These are phyloP conservation scores for Tricholoma furcatifolium DNA, from an alignment of 768 basidiomycete species.

Conservation along the genomic window DNA sequence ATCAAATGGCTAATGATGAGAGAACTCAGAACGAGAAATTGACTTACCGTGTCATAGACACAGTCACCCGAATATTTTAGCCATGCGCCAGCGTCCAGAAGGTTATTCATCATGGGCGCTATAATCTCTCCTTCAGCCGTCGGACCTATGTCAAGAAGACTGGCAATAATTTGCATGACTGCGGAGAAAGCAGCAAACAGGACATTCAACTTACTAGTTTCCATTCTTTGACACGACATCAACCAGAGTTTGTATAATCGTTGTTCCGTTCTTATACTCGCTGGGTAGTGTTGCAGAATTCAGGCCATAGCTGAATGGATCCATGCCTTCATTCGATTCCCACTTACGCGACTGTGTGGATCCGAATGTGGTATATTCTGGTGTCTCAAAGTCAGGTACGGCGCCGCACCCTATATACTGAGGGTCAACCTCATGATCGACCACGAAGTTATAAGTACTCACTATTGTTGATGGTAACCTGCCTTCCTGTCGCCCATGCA, in stretches of 20 bases:
- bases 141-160: slow-evolving; percentile 53
- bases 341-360: slow-evolving; percentile 46
- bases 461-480: slow-evolving; percentile 45
- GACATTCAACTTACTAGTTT: slow-evolving; percentile 43
- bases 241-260: slow-evolving; percentile 49
- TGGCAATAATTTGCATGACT: slow-evolving; percentile 16
- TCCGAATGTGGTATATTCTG: slow-evolving; percentile 50
- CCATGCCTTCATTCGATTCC: slow-evolving; percentile 62
- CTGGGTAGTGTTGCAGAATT: slow-evolving; percentile 39
- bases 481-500: slow-evolving; percentile 35
- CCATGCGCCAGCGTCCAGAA: slow-evolving; percentile 53
- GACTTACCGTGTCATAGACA: slow-evolving; percentile 50
- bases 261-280: slow-evolving; percentile 48
- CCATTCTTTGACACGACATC: slow-evolving; percentile 65
- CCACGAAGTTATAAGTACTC: slow-evolving; percentile 3
- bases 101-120: slow-evolving; percentile 42
- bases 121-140: slow-evolving; percentile 55
- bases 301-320: slow-evolving; percentile 50
- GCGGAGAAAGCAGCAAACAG: not conserved
- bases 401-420: slow-evolving; percentile 42
- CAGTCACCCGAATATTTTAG: slow-evolving; percentile 48
- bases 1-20: not conserved
- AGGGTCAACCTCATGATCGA: not conserved
- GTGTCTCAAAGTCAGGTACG: slow-evolving; percentile 53
- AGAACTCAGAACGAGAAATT: not conserved